Conservation (phyloP, 768 basidiomycete genomes). For the Coprinopsis cinerea region DNA sequence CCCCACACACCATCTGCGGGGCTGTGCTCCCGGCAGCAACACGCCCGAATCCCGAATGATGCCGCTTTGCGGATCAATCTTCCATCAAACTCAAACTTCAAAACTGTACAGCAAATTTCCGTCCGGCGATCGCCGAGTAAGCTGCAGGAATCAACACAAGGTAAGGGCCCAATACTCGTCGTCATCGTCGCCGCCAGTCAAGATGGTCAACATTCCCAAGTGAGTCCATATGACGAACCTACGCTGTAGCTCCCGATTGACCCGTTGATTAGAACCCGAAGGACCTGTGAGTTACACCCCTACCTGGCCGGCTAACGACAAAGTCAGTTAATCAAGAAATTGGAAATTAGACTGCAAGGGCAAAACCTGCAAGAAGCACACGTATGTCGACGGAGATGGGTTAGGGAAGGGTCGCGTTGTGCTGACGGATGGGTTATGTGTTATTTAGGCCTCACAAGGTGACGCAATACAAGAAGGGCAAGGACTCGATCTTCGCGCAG, state of each 20-base stretch:
- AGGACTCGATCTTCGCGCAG: conserved; percentile 95
- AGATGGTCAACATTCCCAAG: conserved; percentile 97
- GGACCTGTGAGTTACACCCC: conserved; percentile 76
- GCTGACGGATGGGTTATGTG: neutral
- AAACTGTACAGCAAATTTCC: conserved; percentile 31
- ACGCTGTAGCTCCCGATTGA: conserved; percentile 12
- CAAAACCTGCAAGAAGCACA: conserved; percentile 96
- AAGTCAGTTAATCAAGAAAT: neutral
- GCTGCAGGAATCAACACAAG: conserved; percentile 26
- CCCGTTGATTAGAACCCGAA: conserved; percentile 60
- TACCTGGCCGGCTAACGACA: neutral
- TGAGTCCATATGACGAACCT: conserved; percentile 32
- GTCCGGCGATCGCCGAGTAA: conserved; percentile 32
- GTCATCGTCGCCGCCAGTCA: conserved; percentile 38
- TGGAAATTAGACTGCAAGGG: conserved; percentile 78
- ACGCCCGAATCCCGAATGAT: neutral
- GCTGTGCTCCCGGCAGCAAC: neutral
- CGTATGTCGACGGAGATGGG: conserved; percentile 47
- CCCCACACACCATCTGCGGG: neutral
- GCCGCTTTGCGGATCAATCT: neutral
- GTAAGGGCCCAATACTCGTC: conserved; percentile 31
- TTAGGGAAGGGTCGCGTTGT: conserved; percentile 12
- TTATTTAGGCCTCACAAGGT: conserved; percentile 88
- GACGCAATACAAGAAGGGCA: conserved; percentile 99
- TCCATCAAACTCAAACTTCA: conserved; percentile 22